Conservation (phyloP, 2,329 filamentous ascomycete genomes). For the Fonsecaea multimorphosa region DNA sequence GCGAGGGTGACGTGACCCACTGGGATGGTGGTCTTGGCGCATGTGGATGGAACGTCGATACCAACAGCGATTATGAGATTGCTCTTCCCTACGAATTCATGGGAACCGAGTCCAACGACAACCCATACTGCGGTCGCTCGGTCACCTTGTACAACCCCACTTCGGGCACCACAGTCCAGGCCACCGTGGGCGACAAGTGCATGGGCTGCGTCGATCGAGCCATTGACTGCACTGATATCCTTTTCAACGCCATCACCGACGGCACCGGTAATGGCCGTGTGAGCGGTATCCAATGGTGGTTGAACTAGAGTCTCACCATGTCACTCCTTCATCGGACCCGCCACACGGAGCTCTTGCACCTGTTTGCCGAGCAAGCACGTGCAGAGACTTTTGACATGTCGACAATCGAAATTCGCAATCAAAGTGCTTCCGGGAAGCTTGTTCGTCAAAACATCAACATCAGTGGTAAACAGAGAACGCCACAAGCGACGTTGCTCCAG, state of each 20-base stretch:
- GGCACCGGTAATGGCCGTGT: constrained; percentile 49
- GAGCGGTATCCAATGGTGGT: constrained; percentile 51
- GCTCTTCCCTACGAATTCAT: constrained; percentile 71
- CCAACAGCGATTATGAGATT: constrained; percentile 66
- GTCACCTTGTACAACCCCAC: constrained; percentile 64
- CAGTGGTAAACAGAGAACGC: neutral
- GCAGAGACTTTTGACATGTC: neutral
- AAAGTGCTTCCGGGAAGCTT: constrained; percentile 17
- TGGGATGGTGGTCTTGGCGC: constrained; percentile 72
- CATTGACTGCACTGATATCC: constrained; percentile 43
- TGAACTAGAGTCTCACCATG: constrained; percentile 37
- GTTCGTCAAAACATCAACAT: neutral
- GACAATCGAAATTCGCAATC: neutral
- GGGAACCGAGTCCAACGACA: constrained; percentile 67
- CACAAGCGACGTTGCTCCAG: neutral
- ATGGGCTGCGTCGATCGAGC: constrained; percentile 63
- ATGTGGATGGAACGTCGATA: constrained; percentile 69
- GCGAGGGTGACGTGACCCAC: constrained; percentile 73
- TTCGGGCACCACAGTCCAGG: constrained; percentile 62
- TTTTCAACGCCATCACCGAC: constrained; percentile 48
- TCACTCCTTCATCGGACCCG: neutral
- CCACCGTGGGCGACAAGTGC: constrained; percentile 76
- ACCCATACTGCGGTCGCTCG: constrained; percentile 72
- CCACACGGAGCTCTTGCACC: neutral
- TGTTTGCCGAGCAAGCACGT: constrained; percentile 17